Base-by-base conservation (phyloP, 2,329 filamentous ascomycete species). In the Fusarium armeniacum region DNA sequence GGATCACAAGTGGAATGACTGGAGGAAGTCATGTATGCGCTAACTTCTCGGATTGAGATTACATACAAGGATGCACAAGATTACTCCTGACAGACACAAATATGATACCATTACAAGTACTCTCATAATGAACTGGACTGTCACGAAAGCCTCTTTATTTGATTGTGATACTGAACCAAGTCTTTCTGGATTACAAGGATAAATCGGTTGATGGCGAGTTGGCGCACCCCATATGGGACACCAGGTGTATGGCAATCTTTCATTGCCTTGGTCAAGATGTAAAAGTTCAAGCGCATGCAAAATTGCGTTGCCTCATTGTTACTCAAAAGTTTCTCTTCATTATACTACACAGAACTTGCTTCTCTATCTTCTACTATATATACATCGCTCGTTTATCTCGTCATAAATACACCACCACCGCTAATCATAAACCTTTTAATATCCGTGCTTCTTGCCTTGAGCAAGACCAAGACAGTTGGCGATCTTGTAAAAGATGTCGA, bases 401-500 rank as follows among this genome's bases (percentile, higher is more conserved):
- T 69, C 65, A 33, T 71, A 72, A 71, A 67, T 33, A 58, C 50
- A 20, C 61, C 51, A 24, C 58, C 35, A 3, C 44, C n/a, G 5
- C 49, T 40, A 28, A 28, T 41, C 20, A 45, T 40, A 22, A 46
- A 16, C 38, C 58, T 68, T 40, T 50, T 65, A 72, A 60, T 72
- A 76, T 13, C 67, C 71, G 33, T 61, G 57, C 30, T 73, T 68
- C 32, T 68, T 67, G 33, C 73, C 73, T 32, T 70, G 75, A 5
- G 77, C 79, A 43, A 91, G 79, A 47, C 90, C 90, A 57, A 93
- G 81, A 73, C 90, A 93, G 70, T 84, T 84, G 16, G 90, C 88
- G 76, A 93, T 92, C 78, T 90, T 89, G 81, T 89, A 93, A 74
- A 93, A 93, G 69, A 93, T 83, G 67, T 93, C 91, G 46, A 92